Base-by-base conservation (phyloP, 768 basidiomycete genomes). In the Kockovaella imperatae region DNA sequence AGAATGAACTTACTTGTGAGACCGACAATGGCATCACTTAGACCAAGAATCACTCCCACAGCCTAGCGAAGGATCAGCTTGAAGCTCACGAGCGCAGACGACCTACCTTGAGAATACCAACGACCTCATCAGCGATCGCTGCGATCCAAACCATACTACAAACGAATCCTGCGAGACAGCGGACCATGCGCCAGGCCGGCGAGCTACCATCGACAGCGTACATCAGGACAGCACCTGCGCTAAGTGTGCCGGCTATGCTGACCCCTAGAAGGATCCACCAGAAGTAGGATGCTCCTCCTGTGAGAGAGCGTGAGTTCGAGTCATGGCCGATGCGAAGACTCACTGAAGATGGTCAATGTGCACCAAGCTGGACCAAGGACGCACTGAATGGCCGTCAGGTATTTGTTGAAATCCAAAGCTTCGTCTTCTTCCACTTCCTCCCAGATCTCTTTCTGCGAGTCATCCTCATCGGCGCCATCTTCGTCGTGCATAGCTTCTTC, bases 81-180 rank as follows among this genome's bases (percentile, higher is more conserved):
- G 14, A 31, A 35, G 31, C 31, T 6, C 17, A 20, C 20, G 20
- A 10, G 8, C 18, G 35, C 8, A 32, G 18, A n/a, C 6, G 3
- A 57, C 78, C 49, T 36, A 91, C 91, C 75, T 84, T 82, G 8
- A 97, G 77, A 10, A 96, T 83, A 40, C 84, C 79, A 25, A 97
- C 89, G 2, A 93, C 89, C 68, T 96, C 91, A 67, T 95, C 90
- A 1, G 91, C 90, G 40, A 97, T 90, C 5, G 86, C 89, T 81
- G 96, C 91, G 59, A 99, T 96, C 93, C 95, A 99, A 6, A 96
- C 82, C 52, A 96, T 80, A 2, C 89, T 78, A 23, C 93, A 83
- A 18, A 83, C 68, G 73, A 99, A 99, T 0, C 95, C 93, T 77
- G 91, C 83, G 20, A 82, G 83, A 63, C 88, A 93, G 8, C 90